phyloP scores from a whole-genome alignment of 768 basidiomycete species.

The Macrolepiota dolichaula region DNA sequence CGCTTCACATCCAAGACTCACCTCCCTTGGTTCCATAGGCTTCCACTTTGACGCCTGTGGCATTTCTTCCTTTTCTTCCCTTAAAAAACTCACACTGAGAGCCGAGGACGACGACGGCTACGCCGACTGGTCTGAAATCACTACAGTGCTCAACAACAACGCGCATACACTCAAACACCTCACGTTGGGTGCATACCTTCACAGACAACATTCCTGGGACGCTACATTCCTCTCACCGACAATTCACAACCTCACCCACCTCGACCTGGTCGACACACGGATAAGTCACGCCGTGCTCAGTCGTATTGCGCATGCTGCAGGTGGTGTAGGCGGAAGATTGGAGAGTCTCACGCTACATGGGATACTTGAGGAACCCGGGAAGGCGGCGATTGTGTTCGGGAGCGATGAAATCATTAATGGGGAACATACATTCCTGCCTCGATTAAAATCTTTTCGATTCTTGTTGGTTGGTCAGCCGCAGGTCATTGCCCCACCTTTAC shows the following conservation, averaged over 20 bases:
- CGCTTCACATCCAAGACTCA: slow-evolving; percentile 48
- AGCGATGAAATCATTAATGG: slow-evolving; percentile 60
- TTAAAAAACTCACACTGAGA: slow-evolving; percentile 64
- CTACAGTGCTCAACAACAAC: slow-evolving; percentile 60
- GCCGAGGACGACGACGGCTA: slow-evolving; percentile 72
- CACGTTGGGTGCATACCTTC: slow-evolving; percentile 66
- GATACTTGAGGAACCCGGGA: slow-evolving; percentile 55
- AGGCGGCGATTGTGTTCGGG: slow-evolving; percentile 57
- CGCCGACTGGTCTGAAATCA: slow-evolving; percentile 67
- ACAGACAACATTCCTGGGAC: slow-evolving; percentile 65
- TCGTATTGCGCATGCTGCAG: slow-evolving; percentile 60
- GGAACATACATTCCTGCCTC: slow-evolving; percentile 57
- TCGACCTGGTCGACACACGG: slow-evolving; percentile 69
- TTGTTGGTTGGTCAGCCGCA: slow-evolving; percentile 51
- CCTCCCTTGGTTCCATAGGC: slow-evolving; percentile 61
- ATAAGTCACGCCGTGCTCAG: slow-evolving; percentile 61
- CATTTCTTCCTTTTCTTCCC: slow-evolving; percentile 56
- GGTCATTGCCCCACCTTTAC: not conserved
- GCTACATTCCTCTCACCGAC: slow-evolving; percentile 58
- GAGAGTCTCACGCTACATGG: slow-evolving; percentile 65
- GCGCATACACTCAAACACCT: slow-evolving; percentile 55
- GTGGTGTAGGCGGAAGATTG: slow-evolving; percentile 25
- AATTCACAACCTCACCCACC: slow-evolving; percentile 64
- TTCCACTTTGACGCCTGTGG: slow-evolving; percentile 76
- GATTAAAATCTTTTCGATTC: slow-evolving; percentile 61